Base-by-base conservation (phyloP, 2,329 filamentous ascomycete species). In the Curvularia spicifera region DNA sequence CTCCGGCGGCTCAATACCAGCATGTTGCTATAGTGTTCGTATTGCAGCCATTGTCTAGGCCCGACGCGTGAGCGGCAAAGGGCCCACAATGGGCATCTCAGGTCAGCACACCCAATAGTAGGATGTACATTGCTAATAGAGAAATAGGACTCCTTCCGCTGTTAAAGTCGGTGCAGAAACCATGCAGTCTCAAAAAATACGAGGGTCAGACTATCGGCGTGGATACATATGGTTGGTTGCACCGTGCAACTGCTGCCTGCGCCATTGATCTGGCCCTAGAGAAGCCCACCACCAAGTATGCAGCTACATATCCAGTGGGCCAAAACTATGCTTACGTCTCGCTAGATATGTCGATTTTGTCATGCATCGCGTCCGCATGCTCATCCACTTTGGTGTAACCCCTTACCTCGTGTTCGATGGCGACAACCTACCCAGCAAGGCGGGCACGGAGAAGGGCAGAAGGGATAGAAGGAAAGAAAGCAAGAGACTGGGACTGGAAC, bases 141-240 rank as follows among this genome's bases (percentile, higher is more conserved):
- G 22, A 20, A 6, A n/a, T 60, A 93, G 94, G 95, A 44, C 86
- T 99, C 53, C 84, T 98, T 33, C 92, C 92, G 37, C 84, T 98
- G 59, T 87, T 99, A 60, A 98, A 98, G 79, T 98, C 95, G 45
- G 98, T 99, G 53, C 95, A 99, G 59, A 93, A 91, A 72, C 90
- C 91, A 72, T 90, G 87, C 50, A 90, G 91, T 68, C 83, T 99
- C 59, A 96, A 93, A 75, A 93, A 93, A 71, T 97, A 91, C 77
- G 81, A 85, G 12, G 95, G 94, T 51, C 89, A 96, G 78, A 96
- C 90, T 1, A 85, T 99, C 46, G 96, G 91, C n/a, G 89, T 99
- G 35, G 95, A 99, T 77, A 94, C 91, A 56, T 99, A 99, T 83
- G 95, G 94, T 75, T 99, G 96, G 95, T 87, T 99, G 54, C 95